Conservation (phyloP, 768 basidiomycete species). For the Fibroporia radiculosa region DNA sequence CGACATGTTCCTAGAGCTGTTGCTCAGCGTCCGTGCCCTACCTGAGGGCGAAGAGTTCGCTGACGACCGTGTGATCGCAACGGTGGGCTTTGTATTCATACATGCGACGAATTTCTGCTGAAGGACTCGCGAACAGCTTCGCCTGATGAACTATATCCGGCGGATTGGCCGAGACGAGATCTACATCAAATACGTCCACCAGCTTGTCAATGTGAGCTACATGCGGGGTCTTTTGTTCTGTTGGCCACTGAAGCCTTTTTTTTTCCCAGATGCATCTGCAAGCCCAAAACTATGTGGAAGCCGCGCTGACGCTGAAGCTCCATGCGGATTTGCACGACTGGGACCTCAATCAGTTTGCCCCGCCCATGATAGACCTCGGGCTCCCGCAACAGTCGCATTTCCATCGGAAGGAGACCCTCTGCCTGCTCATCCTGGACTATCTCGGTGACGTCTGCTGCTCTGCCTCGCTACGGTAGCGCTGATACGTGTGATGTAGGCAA, state of each 20-base stretch:
- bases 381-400: constrained; percentile 92
- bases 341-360: constrained; percentile 74
- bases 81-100: constrained; percentile 33
- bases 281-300: constrained; percentile 88
- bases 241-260: background rate
- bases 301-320: constrained; percentile 85
- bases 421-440: constrained; percentile 88
- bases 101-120: background rate
- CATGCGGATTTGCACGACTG: constrained; percentile 93
- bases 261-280: constrained; percentile 68
- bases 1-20: constrained; percentile 85
- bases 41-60: constrained; percentile 92
- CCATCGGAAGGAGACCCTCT: constrained; percentile 88
- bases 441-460: constrained; percentile 47
- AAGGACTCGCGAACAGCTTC: constrained; percentile 39
- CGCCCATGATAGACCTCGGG: constrained; percentile 83
- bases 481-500: constrained; percentile 46
- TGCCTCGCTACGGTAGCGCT: background rate
- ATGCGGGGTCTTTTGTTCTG: background rate
- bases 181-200: constrained; percentile 94
- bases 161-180: constrained; percentile 89
- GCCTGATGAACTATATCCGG: constrained; percentile 90
- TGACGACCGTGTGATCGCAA: constrained; percentile 91
- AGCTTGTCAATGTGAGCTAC: constrained; percentile 76
- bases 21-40: constrained; percentile 79